phyloP scores from a whole-genome alignment of 805 yeast genomes.

The Spathaspora gorwiae region DNA sequence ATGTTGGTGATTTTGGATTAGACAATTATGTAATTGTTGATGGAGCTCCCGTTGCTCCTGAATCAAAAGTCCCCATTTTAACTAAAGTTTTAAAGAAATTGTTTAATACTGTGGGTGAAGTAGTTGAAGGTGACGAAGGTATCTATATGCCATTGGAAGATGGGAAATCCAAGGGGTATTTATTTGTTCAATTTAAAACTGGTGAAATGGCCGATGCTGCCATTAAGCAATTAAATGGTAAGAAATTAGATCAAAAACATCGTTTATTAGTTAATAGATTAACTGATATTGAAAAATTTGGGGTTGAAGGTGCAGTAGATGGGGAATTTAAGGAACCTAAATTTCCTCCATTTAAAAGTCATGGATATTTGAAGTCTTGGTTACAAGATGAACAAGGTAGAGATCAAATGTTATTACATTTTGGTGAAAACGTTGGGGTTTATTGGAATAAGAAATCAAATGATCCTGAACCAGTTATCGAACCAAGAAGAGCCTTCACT shows the following conservation, averaged over 20 bases:
- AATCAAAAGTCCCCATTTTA: conserved; percentile 75
- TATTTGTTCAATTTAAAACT: conserved; percentile 76
- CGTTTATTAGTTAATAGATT: conserved; percentile 79
- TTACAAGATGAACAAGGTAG: conserved; percentile 82
- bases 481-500: conserved; percentile 82
- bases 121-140: conserved; percentile 55
- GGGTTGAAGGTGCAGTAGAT: conserved; percentile 56
- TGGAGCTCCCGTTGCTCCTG: conserved; percentile 96
- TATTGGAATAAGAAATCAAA: conserved; percentile 78
- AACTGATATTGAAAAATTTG: conserved; percentile 77
- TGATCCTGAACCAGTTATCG: conserved; percentile 71
- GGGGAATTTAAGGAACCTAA: conserved; percentile 68
- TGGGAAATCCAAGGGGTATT: conserved; percentile 80
- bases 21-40: conserved; percentile 83
- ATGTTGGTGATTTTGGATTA: conserved; percentile 51
- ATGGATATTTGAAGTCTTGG: conserved; percentile 87
- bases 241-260: conserved; percentile 91
- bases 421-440: conserved; percentile 74
- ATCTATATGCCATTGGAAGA: conserved; percentile 77
- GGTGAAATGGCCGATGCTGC: conserved; percentile 70
- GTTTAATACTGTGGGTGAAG: conserved; percentile 72
- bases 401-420: conserved; percentile 83
- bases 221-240: conserved; percentile 75
- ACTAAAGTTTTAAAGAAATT: conserved; percentile 81
- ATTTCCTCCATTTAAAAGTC: conserved; percentile 65